Conservation (phyloP, 1,139 yeast genomes). For the Suhomyces terraborum region DNA sequence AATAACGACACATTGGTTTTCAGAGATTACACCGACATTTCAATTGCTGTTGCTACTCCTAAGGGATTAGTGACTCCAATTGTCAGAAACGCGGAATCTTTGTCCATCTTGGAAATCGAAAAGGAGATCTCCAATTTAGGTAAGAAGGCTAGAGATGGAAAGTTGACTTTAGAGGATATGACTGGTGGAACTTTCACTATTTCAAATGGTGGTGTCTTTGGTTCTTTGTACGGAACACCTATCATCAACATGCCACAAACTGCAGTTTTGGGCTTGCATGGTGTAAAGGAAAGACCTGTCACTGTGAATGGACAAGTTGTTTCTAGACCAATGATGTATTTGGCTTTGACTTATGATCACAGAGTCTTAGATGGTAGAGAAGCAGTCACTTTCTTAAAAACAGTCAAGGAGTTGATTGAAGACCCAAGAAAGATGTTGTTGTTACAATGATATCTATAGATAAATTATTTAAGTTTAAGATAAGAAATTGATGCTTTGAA, state of each 20-base stretch:
- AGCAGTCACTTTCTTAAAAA: constrained; percentile 95
- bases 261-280: constrained; percentile 96
- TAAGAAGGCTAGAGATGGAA: constrained; percentile 94
- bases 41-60: constrained; percentile 98
- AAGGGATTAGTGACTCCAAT: constrained; percentile 99
- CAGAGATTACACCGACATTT: constrained; percentile 95
- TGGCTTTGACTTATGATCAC: constrained; percentile 98
- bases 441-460: constrained; percentile 36
- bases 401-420: constrained; percentile 94
- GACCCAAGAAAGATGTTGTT: constrained; percentile 99
- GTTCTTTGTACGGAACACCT: constrained; percentile 97
- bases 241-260: constrained; percentile 98
- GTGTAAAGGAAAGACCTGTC: constrained; percentile 96
- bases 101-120: constrained; percentile 87
- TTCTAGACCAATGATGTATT: constrained; percentile 99
- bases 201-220: constrained; percentile 99
- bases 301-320: constrained; percentile 95
- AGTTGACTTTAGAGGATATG: constrained; percentile 97
- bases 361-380: constrained; percentile 98
- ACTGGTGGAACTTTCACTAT: constrained; percentile 99
- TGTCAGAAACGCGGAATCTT: constrained; percentile 94
- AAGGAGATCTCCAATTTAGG: constrained; percentile 81
- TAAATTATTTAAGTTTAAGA: constrained; percentile 4
- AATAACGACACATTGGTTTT: constrained; percentile 89
- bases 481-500: constrained; percentile 3